These are phyloP conservation scores for Benincasa hispida DNA, from an alignment of 306 rosid species.

Conservation along the genomic window DNA sequence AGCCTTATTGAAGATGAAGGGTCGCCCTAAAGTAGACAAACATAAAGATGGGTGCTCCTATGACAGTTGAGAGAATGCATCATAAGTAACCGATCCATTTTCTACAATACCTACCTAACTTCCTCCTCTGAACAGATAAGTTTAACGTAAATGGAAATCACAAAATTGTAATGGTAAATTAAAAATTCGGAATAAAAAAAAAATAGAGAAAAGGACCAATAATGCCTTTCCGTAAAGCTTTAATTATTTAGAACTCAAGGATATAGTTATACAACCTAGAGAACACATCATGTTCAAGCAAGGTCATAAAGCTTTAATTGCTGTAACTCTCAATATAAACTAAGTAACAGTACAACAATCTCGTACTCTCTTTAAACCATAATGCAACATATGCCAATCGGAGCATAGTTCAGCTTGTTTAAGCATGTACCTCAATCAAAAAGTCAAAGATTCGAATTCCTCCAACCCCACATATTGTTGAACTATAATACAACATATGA, in stretches of 20 bases:
- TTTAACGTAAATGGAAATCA: neutral
- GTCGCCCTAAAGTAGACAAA: neutral
- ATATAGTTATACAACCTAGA: no score
- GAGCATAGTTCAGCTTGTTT: neutral
- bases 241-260: no score
- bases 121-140: neutral
- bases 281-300: no score
- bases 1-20: constrained; percentile 1
- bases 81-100: neutral
- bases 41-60: neutral
- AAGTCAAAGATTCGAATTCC: neutral
- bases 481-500: neutral
- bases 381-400: neutral
- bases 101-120: no score
- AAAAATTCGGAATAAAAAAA: neutral
- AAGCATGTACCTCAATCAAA: neutral
- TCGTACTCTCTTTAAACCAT: neutral
- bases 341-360: neutral
- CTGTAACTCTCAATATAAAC: neutral
- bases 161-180: neutral
- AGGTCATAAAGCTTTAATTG: no score
- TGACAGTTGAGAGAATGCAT: neutral
- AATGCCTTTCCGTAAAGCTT: neutral
- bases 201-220: neutral
- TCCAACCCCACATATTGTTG: neutral